Evolutionary conservation across 805 yeast genomes (phyloP).

Genomic region (Wickerhamiella slavikovae): DNA sequence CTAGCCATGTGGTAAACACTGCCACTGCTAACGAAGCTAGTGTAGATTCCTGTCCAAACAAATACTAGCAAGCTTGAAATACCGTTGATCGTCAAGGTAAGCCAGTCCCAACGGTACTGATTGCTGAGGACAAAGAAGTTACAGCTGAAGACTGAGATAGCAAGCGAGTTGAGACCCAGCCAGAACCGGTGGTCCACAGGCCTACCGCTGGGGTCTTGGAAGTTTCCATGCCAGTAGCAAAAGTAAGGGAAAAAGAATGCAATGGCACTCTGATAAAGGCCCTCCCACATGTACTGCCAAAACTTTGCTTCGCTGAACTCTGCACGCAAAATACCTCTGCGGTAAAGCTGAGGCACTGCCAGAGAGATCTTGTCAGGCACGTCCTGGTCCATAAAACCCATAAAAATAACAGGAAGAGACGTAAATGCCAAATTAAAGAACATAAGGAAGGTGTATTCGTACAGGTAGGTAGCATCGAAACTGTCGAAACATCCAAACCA

Average conservation of each 20-base stretch:
- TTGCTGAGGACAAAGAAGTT: conserved; percentile 44
- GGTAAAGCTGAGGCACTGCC: conserved; percentile 49
- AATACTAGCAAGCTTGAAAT: conserved; percentile 40
- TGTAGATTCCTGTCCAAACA: conserved; percentile 70
- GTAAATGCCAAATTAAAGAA: conserved; percentile 67
- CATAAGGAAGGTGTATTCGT: conserved; percentile 60
- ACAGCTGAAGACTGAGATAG: conserved; percentile 42
- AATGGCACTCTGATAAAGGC: conserved; percentile 48
- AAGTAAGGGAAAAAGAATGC: conserved; percentile 51
- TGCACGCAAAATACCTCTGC: conserved; percentile 40
- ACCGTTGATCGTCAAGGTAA: conserved; percentile 30
- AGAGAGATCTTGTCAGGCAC: conserved; percentile 44
- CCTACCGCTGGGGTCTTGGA: conserved; percentile 8
- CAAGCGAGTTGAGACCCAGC: conserved; percentile 43
- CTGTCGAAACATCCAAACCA: conserved; percentile 54
- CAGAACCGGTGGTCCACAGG: conserved; percentile 41
- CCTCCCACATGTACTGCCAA: conserved; percentile 43
- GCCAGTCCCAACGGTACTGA: conserved; percentile 66
- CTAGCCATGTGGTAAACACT: conserved; percentile 48
- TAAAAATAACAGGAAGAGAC: conserved; percentile 52
- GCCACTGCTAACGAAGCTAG: conserved; percentile 28
- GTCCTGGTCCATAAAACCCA: conserved; percentile 62
- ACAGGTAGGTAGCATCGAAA: conserved; percentile 59
- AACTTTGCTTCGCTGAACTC: conserved; percentile 46
- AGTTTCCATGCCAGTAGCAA: conserved; percentile 25